Evolutionary conservation across 2,329 filamentous ascomycete genomes (phyloP).

Genomic region (Arthrobotrys pseudoclavata): DNA sequence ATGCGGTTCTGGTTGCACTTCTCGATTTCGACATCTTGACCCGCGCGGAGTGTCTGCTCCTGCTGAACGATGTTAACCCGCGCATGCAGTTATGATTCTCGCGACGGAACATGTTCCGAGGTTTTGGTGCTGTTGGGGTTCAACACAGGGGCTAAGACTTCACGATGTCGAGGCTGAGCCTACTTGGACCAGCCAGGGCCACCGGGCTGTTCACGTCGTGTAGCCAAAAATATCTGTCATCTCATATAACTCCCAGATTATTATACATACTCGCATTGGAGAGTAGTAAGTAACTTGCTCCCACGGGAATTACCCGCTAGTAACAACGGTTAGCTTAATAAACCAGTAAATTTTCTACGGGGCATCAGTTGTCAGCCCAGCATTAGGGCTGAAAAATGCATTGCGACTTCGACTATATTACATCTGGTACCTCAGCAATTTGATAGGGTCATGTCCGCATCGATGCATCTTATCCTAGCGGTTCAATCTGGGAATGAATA

Average conservation of each 20-base stretch:
- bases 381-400: slow-evolving; percentile 21
- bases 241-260: slow-evolving; percentile 26
- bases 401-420: not conserved
- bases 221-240: slow-evolving; percentile 29
- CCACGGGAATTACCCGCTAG: not conserved
- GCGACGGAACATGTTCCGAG: slow-evolving; percentile 3
- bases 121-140: not conserved
- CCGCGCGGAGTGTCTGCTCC: slow-evolving; percentile 10
- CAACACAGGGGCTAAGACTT: slow-evolving; percentile 20
- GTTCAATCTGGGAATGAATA: not conserved
- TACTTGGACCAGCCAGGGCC: slow-evolving; percentile 15
- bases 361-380: slow-evolving; percentile 12
- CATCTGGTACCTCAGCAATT: no score
- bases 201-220: slow-evolving; percentile 27
- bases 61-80: not conserved
- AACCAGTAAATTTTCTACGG: not conserved
- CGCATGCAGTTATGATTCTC: not conserved
- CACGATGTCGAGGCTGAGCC: slow-evolving; percentile 25
- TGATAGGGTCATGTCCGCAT: not conserved
- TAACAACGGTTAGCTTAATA: slow-evolving; percentile 2
- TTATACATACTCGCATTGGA: not conserved
- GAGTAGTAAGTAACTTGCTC: not conserved
- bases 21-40: slow-evolving; percentile 10
- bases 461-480: slow-evolving; percentile 3
- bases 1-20: slow-evolving; percentile 24